Conservation (phyloP, 2,329 filamentous ascomycete genomes). For the Botrytis byssoidea region DNA sequence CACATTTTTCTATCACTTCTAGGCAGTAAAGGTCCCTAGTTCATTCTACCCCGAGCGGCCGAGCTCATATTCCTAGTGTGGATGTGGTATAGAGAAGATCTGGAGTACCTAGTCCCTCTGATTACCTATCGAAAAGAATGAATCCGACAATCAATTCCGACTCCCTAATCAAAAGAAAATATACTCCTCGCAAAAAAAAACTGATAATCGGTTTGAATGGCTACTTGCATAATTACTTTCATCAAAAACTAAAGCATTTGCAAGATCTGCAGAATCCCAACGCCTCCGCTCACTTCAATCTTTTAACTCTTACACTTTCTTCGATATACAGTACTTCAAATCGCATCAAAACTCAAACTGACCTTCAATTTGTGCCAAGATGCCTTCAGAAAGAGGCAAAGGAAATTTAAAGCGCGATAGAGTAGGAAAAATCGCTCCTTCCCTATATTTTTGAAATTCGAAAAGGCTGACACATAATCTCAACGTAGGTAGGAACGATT, state of each 20-base stretch:
- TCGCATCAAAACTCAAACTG: not conserved
- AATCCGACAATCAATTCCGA: not conserved
- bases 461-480: slow-evolving; percentile 28
- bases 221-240: not conserved
- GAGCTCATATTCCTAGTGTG: not conserved
- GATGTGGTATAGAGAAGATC: not conserved
- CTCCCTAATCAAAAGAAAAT: slow-evolving; percentile 12
- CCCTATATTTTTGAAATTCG: not conserved
- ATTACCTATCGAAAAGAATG: not conserved
- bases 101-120: not conserved
- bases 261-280: not conserved
- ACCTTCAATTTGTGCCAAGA: not conserved
- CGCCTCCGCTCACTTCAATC: not conserved
- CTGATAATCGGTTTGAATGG: not conserved
- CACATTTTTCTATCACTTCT: not conserved
- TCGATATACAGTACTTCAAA: not conserved
- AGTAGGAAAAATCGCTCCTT: slow-evolving; percentile 1
- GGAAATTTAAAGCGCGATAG: slow-evolving; percentile 18
- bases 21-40: slow-evolving; percentile 3
- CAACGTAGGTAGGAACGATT: slow-evolving; percentile 28
- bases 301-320: not conserved
- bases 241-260: not conserved
- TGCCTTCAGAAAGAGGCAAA: slow-evolving; percentile 2
- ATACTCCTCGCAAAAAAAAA: not conserved
- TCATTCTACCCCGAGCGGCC: not conserved